A percentile compares a stretch with the other conserved stretches of the same genome.
Conservation (phyloP, 345 rosid species). For the Eucalyptus pumila region DNA sequence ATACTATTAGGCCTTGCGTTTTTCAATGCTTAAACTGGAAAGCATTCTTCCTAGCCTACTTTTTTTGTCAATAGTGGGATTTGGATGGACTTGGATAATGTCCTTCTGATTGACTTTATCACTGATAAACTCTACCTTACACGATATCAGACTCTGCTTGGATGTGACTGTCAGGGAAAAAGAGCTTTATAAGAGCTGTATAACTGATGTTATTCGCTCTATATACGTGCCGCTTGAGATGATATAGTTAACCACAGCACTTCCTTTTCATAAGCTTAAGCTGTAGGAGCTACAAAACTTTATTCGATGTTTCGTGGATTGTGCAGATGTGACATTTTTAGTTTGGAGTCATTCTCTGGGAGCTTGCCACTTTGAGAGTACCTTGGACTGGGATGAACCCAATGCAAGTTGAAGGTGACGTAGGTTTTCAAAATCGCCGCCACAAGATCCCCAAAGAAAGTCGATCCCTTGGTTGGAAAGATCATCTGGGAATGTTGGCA, state of each 20-base stretch:
- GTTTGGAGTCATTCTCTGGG: slow-evolving; percentile 93
- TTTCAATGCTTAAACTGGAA: not conserved
- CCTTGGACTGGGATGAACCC: slow-evolving; percentile 99
- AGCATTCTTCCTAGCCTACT: not conserved
- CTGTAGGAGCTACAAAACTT: too few species aligned
- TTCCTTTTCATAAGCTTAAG: too few species aligned
- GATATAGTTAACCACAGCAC: too few species aligned
- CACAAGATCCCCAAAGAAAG: slow-evolving; percentile 85
- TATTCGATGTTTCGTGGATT: not conserved
- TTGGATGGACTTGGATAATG: too few species aligned
- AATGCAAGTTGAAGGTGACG: slow-evolving; percentile 98
- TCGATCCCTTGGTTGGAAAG: slow-evolving; percentile 79
- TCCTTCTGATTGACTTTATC: too few species aligned
- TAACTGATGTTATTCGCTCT: too few species aligned
- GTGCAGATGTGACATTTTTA: slow-evolving; percentile 83
- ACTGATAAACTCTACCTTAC: too few species aligned
- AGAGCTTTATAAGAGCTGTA: too few species aligned
- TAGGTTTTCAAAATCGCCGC: slow-evolving; percentile 93
- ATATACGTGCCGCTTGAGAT: too few species aligned
- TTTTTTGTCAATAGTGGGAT: too few species aligned
- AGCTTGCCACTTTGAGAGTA: slow-evolving; percentile 77
- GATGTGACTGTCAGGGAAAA: too few species aligned
- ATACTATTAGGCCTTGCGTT: not conserved
- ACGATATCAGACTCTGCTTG: too few species aligned
- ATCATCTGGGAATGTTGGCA: slow-evolving; percentile 92